Evolutionary conservation across 2,329 filamentous ascomycete genomes (phyloP).

Genomic region (Malbranchea cinnamomea): DNA sequence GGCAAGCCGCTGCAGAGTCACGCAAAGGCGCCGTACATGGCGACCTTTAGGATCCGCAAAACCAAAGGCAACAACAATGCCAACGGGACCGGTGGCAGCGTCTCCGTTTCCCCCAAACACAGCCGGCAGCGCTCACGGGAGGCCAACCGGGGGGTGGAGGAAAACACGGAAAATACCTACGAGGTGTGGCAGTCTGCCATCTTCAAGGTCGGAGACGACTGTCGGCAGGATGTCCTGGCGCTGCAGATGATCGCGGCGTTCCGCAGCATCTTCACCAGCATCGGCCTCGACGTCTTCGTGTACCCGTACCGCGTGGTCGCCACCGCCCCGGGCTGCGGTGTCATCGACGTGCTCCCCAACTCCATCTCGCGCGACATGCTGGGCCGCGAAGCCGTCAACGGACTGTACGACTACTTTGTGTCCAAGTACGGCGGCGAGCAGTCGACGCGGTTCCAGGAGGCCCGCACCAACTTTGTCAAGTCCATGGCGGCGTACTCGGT

Average conservation of each 20-base stretch:
- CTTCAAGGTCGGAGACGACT: conserved; percentile 99
- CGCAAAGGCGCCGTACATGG: conserved; percentile 97
- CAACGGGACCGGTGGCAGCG: too few relatives aligned
- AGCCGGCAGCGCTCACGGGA: conserved; percentile 11
- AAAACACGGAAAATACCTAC: conserved; percentile 40
- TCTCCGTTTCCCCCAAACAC: conserved; percentile 33
- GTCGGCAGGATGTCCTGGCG: conserved; percentile 88
- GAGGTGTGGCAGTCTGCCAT: conserved; percentile 99
- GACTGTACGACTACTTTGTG: conserved; percentile 94
- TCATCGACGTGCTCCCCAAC: conserved; percentile 95
- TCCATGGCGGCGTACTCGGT: conserved; percentile 98
- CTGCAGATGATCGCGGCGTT: conserved; percentile 97
- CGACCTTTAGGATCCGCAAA: conserved; percentile 93
- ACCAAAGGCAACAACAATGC: conserved; percentile 44
- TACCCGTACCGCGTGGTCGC: conserved; percentile 96
- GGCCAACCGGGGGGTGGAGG: conserved; percentile 10
- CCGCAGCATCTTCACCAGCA: conserved; percentile 86
- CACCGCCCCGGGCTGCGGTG: conserved; percentile 89
- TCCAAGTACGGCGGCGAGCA: conserved; percentile 96
- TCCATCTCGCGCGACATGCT: conserved; percentile 98
- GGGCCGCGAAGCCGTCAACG: conserved; percentile 92
- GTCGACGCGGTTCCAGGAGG: conserved; percentile 85
- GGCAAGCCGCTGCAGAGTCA: conserved; percentile 96
- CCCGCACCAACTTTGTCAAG: conserved; percentile 94
- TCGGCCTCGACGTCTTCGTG: conserved; percentile 91